phyloP scores from a whole-genome alignment of 2,329 filamentous ascomycete species.

The Alternaria arbusti region DNA sequence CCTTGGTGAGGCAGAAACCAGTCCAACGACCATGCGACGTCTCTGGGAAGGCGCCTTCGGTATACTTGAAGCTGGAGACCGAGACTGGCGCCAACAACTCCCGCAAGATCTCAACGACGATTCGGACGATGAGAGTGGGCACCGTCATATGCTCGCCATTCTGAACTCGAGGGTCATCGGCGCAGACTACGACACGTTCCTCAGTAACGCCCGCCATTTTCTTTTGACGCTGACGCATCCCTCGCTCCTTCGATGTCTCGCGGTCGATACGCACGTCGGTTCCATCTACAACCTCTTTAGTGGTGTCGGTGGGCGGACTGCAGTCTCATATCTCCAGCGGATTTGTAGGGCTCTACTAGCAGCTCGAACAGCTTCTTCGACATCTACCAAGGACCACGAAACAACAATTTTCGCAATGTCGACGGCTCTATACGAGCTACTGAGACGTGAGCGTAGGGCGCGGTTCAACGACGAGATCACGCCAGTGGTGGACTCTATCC shows the following conservation, averaged over 20 bases:
- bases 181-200: slow-evolving; percentile 4
- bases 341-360: slow-evolving; percentile 21
- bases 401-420: slow-evolving; percentile 16
- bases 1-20: slow-evolving; percentile 26
- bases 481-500: slow-evolving; percentile 11
- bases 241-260: slow-evolving; percentile 42
- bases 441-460: slow-evolving; percentile 24
- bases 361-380: not conserved
- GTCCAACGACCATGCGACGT: slow-evolving; percentile 21
- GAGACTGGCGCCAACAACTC: slow-evolving; percentile 42
- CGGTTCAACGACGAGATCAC: slow-evolving; percentile 29
- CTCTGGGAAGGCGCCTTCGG: slow-evolving; percentile 39
- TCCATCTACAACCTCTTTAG: slow-evolving; percentile 46
- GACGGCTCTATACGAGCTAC: slow-evolving; percentile 23
- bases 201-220: slow-evolving; percentile 18
- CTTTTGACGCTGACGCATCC: slow-evolving; percentile 43
- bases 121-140: slow-evolving; percentile 26
- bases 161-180: slow-evolving; percentile 15
- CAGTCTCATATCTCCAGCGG: slow-evolving; percentile 40
- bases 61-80: slow-evolving; percentile 36
- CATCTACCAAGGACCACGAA: not conserved
- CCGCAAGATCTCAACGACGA: slow-evolving; percentile 41
- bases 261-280: slow-evolving; percentile 45
- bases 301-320: slow-evolving; percentile 38
- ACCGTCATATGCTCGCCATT: slow-evolving; percentile 34